A percentile compares a stretch with the other conserved stretches of the same genome.
phyloP scores from a whole-genome alignment of 495 filamentous ascomycete genomes.

The Penicillium steckii region DNA sequence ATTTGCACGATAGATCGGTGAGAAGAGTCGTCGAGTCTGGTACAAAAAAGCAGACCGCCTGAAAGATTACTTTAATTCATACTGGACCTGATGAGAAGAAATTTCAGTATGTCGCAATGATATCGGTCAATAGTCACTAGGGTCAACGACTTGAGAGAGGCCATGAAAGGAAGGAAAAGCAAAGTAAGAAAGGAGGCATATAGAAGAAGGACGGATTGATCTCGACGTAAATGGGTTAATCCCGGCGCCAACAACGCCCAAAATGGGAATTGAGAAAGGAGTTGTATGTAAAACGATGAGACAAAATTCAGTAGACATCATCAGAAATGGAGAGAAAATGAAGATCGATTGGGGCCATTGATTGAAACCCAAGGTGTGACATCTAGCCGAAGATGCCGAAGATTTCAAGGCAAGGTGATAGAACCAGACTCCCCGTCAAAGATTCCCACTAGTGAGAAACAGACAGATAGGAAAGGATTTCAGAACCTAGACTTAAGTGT shows the following conservation, averaged over 20 bases:
- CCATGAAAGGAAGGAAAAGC: neutral
- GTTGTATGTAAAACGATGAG: neutral
- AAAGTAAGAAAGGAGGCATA: neutral
- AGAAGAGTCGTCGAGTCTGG: no score
- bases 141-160: neutral
- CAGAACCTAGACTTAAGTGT: slow-evolving; percentile 4
- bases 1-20: no score
- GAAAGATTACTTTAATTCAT: no score
- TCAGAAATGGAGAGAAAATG: neutral
- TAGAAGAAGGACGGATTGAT: neutral
- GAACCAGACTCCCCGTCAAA: no score
- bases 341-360: neutral
- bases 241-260: no score
- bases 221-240: neutral
- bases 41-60: no score
- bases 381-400: no score
- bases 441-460: no score
- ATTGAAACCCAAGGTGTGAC: neutral
- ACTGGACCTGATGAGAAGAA: neutral
- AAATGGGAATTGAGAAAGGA: neutral
- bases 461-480: no score
- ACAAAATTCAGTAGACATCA: neutral
- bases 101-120: neutral
- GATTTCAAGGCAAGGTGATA: no score
- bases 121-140: neutral